Base-by-base conservation (phyloP, 2,329 filamentous ascomycete species). In the Beauveria caledonica region DNA sequence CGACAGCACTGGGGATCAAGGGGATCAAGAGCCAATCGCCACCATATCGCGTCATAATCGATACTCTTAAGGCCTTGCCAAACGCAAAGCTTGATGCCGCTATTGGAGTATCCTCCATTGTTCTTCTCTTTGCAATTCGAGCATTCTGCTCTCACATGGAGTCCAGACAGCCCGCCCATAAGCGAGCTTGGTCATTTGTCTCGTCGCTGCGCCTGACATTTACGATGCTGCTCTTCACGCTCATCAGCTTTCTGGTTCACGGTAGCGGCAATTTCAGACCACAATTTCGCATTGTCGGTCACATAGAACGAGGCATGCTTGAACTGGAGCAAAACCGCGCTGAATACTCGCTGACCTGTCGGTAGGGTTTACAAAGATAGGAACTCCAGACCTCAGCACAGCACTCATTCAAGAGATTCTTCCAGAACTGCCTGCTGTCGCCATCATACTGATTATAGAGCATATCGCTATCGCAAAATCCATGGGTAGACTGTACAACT, bases 391-490 rank as follows among this genome's bases (percentile, higher is more conserved):
- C 0, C 74, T 89, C 50, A 80, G 83, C 62, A 70, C 69, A 0
- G 71, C 78, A 0, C 77, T 91, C 49, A 76, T 91, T 65, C 74
- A 72, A 1, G 70, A 78, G 0, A 83, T 90, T 64, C 74, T 81
- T 2, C 77, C 78, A 27, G 78, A 92, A 62, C 74, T 92, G 7
- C 89, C 89, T 0, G 86, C 86, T 19, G 83, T 87, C 0, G 82
- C 90, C 53, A 89, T 93, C 63, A 89, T 93, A 19, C 75, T 92
- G 19, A 80, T 92, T 21, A 89, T 93, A 59, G 89, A 92, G 72
- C 89, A 93, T 69, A 92, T 92, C 64, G 88, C 89, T 46, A 92
- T 93, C 62, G 86, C 88, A 7, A 93, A 93, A 71, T 90, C 89
- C 0, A 92, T 92, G 68, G 89, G 89, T 7, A 80, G 89, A 61